These are phyloP conservation scores for Sporothrix sp. DNA, from an alignment of 2,329 filamentous ascomycete genomes.

Conservation along the genomic window DNA sequence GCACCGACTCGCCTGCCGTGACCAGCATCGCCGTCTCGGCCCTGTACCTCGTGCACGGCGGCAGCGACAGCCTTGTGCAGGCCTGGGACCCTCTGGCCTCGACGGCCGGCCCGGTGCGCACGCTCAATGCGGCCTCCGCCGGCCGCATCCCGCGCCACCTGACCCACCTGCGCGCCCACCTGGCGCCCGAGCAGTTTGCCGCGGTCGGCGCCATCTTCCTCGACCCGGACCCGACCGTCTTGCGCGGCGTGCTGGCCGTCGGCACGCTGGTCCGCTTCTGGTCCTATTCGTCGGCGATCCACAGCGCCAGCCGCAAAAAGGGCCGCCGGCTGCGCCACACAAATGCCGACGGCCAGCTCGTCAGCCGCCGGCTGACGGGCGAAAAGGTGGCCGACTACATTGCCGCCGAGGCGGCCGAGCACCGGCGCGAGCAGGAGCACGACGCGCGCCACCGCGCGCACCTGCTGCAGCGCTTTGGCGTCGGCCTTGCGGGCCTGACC, in stretches of 20 bases:
- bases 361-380: constrained; percentile 36
- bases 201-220: constrained; percentile 76
- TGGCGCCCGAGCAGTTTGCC: constrained; percentile 64
- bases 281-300: constrained; percentile 73
- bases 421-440: constrained; percentile 61
- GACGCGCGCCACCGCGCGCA: constrained; percentile 58
- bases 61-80: constrained; percentile 89
- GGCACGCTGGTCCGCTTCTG: constrained; percentile 85
- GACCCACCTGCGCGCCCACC: constrained; percentile 42
- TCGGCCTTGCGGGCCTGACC: constrained; percentile 59
- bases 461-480: constrained; percentile 71
- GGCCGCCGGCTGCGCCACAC: constrained; percentile 68
- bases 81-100: constrained; percentile 95
- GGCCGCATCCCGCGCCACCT: constrained; percentile 70
- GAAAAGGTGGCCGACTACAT: constrained; percentile 70
- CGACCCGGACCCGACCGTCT: constrained; percentile 75
- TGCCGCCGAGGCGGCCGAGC: constrained; percentile 70
- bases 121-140: constrained; percentile 75
- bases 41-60: constrained; percentile 83
- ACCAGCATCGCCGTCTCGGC: constrained; percentile 75
- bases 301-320: constrained; percentile 67
- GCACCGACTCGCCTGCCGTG: constrained; percentile 83
- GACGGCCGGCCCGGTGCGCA: constrained; percentile 65
- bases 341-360: constrained; percentile 43
- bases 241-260: constrained; percentile 79